phyloP scores from a whole-genome alignment of 768 basidiomycete genomes.

The Sarcomyxa edulis region DNA sequence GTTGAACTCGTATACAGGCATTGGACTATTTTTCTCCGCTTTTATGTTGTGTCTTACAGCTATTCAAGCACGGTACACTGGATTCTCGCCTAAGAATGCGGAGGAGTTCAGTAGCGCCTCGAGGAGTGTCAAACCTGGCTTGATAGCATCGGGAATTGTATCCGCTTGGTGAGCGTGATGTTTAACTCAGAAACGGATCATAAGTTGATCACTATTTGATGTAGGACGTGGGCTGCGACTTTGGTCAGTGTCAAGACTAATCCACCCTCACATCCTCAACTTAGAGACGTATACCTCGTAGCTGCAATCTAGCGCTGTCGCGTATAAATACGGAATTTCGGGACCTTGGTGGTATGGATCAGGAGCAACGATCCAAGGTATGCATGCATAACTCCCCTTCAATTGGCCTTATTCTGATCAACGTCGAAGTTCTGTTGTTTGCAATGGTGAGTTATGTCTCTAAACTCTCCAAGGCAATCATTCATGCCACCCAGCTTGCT shows the following conservation, averaged over 20 bases:
- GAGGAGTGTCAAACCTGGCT: conserved; percentile 80
- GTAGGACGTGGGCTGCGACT: conserved; percentile 86
- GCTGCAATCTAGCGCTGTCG: conserved; percentile 80
- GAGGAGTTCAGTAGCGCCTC: conserved; percentile 85
- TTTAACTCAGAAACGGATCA: too few species aligned
- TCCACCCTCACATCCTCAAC: background rate
- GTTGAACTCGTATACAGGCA: conserved; percentile 40
- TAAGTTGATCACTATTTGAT: too few species aligned
- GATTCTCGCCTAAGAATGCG: conserved; percentile 69
- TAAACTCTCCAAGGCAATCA: too few species aligned
- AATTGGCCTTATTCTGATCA: conserved; percentile 30
- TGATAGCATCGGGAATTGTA: conserved; percentile 91
- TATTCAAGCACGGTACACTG: conserved; percentile 80
- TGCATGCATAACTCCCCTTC: conserved; percentile 41
- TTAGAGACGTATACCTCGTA: conserved; percentile 7
- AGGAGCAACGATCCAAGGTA: conserved; percentile 77
- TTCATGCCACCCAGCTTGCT: conserved; percentile 61
- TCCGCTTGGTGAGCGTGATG: conserved; percentile 92
- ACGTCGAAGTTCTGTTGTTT: conserved; percentile 75
- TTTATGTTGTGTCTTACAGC: conserved; percentile 78
- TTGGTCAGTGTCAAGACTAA: conserved; percentile 43
- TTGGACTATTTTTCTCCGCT: conserved; percentile 82
- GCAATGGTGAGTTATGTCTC: conserved; percentile 54
- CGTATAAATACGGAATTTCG: conserved; percentile 79
- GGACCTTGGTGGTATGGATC: conserved; percentile 92